Percentiles rank a stretch among this genome's conserved stretches.
Conservation (phyloP, 495 filamentous ascomycete genomes). For the Podospora anserina region DNA sequence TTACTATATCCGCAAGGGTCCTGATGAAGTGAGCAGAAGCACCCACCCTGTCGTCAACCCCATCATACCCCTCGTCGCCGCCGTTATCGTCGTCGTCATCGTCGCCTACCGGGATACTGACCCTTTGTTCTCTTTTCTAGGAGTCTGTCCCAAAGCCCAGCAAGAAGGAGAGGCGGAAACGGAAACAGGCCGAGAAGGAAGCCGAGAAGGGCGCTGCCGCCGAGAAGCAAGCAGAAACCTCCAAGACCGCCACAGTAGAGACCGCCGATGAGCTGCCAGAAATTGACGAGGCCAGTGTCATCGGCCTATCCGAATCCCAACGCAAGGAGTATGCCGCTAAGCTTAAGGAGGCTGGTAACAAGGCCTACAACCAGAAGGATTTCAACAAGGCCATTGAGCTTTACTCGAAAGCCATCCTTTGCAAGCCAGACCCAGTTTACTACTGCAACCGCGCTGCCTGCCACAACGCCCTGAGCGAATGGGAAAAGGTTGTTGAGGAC, state of each 20-base stretch:
- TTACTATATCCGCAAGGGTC: slow-evolving; percentile 69
- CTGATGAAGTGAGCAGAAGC: slow-evolving; percentile 28
- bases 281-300: slow-evolving; percentile 75
- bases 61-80: neutral
- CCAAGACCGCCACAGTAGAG: slow-evolving; percentile 54
- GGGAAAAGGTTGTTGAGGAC: slow-evolving; percentile 96
- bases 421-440: slow-evolving; percentile 95
- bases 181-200: slow-evolving; percentile 61
- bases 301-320: slow-evolving; percentile 64
- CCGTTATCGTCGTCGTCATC: neutral
- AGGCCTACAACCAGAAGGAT: slow-evolving; percentile 89
- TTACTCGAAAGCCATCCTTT: slow-evolving; percentile 92
- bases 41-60: neutral
- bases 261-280: slow-evolving; percentile 76
- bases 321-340: slow-evolving; percentile 81
- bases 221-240: slow-evolving; percentile 53
- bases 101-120: slow-evolving; percentile 4
- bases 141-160: slow-evolving; percentile 38
- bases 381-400: slow-evolving; percentile 88
- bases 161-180: slow-evolving; percentile 61
- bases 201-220: neutral
- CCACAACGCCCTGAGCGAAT: slow-evolving; percentile 86
- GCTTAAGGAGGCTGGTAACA: slow-evolving; percentile 93
- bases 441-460: slow-evolving; percentile 98
- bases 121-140: neutral